phyloP scores from a whole-genome alignment of 768 basidiomycete genomes.

The Collybiopsis confluens region DNA sequence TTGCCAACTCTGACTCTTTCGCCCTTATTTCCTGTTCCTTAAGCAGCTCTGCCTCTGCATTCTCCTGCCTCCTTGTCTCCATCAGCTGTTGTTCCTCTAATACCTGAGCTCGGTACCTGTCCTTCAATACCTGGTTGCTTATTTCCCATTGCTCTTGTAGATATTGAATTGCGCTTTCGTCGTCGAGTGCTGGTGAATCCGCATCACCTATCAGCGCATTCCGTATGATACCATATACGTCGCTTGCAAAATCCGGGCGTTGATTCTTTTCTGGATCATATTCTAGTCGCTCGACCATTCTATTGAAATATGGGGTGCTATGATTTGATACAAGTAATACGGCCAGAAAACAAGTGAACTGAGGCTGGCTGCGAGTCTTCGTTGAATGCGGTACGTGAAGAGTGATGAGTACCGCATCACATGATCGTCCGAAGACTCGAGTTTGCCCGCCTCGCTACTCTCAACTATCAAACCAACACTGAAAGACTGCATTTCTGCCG shows the following conservation, averaged over 20 bases:
- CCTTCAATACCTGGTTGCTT: background rate
- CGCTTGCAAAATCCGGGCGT: conserved; percentile 1
- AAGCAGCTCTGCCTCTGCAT: conserved; percentile 5
- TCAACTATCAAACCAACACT: too few species aligned
- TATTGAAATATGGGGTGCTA: background rate
- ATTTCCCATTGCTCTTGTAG: background rate
- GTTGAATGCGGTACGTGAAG: background rate
- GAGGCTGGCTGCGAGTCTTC: background rate
- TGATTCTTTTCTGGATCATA: conserved; percentile 1
- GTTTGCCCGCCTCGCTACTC: background rate
- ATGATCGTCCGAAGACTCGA: conserved; percentile 7
- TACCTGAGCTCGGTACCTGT: background rate
- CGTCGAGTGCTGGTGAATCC: background rate
- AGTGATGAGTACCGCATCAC: conserved; percentile 2
- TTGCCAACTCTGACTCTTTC: conserved; percentile 12
- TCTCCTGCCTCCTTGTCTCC: conserved; percentile 19
- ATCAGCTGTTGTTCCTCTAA: conserved; percentile 10
- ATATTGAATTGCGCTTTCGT: conserved; percentile 10
- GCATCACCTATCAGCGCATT: background rate
- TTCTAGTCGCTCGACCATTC: background rate
- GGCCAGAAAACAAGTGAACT: background rate
- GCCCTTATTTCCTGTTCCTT: conserved; percentile 13
- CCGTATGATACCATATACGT: background rate
- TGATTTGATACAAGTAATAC: background rate
- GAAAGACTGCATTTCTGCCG: too few species aligned